Base-by-base conservation (phyloP, 2,329 filamentous ascomycete genomes). In the Hymenoscyphus repandus region DNA sequence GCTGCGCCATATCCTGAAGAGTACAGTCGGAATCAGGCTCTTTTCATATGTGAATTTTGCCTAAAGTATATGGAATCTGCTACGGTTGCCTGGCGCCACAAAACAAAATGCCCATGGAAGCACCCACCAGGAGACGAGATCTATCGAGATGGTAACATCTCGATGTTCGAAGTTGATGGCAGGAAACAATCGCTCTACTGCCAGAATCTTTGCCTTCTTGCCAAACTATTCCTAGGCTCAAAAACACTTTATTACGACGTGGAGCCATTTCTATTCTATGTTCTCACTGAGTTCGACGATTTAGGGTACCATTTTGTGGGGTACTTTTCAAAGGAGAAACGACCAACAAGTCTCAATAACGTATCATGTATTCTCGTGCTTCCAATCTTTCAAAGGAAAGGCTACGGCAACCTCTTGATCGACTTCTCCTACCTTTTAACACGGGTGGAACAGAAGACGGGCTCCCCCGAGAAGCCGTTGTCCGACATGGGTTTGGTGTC, bases 41-140 rank as follows among this genome's bases (percentile, higher is more conserved):
- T 99, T n/a, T 97, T 96, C 70, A 97, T 99, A 57, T 99, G 93
- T 76, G 95, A 99, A 69, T 99, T 97, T 69, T 99, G 93, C 67
- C 76, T 99, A 53, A 99, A 97, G 71, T 99, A 99, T 72, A 96
- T 99, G 90, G 96, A 95, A 69, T 97, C 93, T 15, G 92, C 96
- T 67, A 97, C 95, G 63, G 93, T 99, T 27, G 92, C 93, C 12
- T 97, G 92, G 90, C 82, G 93, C 47, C 93, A 99, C 70, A 97
- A 97, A 72, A 80, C 90, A 62, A 99, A 99, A 73, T 99, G 93
- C 62, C 88, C 90, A 5, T 90, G 90, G 33, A 97, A 97, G 68
- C 91, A 97, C 64, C 95, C 93, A 3, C 95, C 95, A 0, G 93
- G 93, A 20, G 93, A 99, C 64, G 93, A 99, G 67, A 97, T 99